Evolutionary conservation across 2,329 filamentous ascomycete genomes (phyloP).

Genomic region (Colletotrichum chlorophyti): DNA sequence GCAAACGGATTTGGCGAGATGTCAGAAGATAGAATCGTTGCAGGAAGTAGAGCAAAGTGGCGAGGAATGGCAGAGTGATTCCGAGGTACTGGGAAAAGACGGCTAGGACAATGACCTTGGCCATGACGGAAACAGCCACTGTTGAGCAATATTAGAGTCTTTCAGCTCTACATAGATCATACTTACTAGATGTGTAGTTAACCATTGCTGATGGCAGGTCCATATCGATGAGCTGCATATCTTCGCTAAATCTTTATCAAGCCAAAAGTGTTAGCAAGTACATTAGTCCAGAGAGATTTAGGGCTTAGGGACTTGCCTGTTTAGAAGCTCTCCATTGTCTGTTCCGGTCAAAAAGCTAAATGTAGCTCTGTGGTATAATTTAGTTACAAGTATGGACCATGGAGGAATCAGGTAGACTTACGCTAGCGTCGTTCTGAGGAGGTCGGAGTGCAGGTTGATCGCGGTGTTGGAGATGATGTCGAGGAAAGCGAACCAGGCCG

Average conservation of each 20-base stretch:
- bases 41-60: constrained; percentile 35
- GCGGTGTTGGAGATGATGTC: constrained; percentile 18
- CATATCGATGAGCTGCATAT: constrained; percentile 24
- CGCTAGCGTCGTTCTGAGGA: constrained; percentile 4
- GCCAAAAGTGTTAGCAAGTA: no score
- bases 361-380: background rate
- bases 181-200: constrained; percentile 21
- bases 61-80: constrained; percentile 34
- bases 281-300: background rate
- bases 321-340: constrained; percentile 13
- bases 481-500: constrained; percentile 19
- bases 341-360: background rate
- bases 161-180: background rate
- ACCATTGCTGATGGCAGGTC: constrained; percentile 11
- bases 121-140: constrained; percentile 8
- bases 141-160: background rate
- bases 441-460: constrained; percentile 11
- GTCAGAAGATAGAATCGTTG: constrained; percentile 42
- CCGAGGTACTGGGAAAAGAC: constrained; percentile 33
- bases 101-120: background rate
- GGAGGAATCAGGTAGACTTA: background rate
- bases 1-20: constrained; percentile 40
- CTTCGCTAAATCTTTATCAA: constrained; percentile 9
- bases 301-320: background rate
- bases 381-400: background rate